Evolutionary conservation across 805 yeast species (phyloP).

Genomic region (Candida qinlingensis): DNA sequence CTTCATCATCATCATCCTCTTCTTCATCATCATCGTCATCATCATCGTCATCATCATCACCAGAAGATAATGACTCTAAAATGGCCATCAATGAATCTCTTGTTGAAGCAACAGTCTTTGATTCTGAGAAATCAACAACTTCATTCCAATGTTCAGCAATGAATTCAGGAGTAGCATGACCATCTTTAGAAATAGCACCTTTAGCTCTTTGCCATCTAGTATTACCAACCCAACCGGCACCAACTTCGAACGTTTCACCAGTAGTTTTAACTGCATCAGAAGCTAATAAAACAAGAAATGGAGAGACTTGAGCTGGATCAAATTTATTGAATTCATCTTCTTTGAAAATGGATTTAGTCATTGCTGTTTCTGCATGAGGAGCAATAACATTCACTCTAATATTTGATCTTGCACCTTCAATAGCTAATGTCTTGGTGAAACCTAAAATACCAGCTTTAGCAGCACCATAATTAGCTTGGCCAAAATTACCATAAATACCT

Average conservation of each 20-base stretch:
- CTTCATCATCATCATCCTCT: conserved; percentile 42
- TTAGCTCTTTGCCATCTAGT: conserved; percentile 93
- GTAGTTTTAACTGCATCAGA: conserved; percentile 63
- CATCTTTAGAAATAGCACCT: conserved; percentile 61
- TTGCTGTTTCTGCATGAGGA: conserved; percentile 97
- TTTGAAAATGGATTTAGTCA: conserved; percentile 85
- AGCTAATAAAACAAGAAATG: conserved; percentile 75
- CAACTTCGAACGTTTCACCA: conserved; percentile 86
- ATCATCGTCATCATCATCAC: conserved; percentile 30
- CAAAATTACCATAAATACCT: conserved; percentile 96
- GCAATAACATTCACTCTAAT: conserved; percentile 82
- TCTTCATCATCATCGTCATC: conserved; percentile 35
- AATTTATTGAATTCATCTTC: conserved; percentile 76
- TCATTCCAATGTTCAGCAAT: conserved; percentile 62
- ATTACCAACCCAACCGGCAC: conserved; percentile 95
- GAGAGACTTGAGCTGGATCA: conserved; percentile 87
- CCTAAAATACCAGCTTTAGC: conserved; percentile 90
- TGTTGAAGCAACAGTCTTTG: conserved; percentile 51
- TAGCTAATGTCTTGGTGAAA: conserved; percentile 77
- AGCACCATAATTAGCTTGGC: conserved; percentile 93
- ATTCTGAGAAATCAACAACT: conserved; percentile 57
- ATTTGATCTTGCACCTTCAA: conserved; percentile 79
- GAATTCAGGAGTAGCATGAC: conserved; percentile 55
- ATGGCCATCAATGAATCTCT: conserved; percentile 80
- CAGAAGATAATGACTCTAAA: conserved; percentile 51